Percentiles rank a stretch among this genome's conserved stretches.
Evolutionary conservation across 352 stramenopile genomes (phyloP).

Genomic region (Phytophthora tubulina): DNA sequence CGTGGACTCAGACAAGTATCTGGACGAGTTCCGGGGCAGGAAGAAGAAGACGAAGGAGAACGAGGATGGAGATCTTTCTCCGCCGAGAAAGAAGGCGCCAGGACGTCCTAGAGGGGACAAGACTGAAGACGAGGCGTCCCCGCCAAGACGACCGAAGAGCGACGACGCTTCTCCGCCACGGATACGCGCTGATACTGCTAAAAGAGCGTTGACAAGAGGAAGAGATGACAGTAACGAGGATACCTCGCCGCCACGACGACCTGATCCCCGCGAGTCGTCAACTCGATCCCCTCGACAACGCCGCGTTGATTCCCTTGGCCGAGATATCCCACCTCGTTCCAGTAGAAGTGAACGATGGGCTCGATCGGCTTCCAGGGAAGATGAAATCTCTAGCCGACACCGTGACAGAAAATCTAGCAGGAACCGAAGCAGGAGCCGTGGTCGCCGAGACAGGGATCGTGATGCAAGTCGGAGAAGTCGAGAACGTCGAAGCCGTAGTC

Average conservation of each 20-base stretch:
- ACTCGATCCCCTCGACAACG: slow-evolving; percentile 27
- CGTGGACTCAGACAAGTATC: slow-evolving; percentile 74
- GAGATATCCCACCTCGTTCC: slow-evolving; percentile 32
- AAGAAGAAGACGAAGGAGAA: slow-evolving; percentile 29
- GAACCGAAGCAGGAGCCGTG: slow-evolving; percentile 21
- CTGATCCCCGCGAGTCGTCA: slow-evolving; percentile 10
- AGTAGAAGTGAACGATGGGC: slow-evolving; percentile 18
- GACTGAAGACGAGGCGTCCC: slow-evolving; percentile 42
- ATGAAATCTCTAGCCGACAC: slow-evolving; percentile 7
- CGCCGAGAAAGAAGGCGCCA: slow-evolving; percentile 49
- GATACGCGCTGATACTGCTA: slow-evolving; percentile 19
- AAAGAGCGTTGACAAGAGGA: slow-evolving; percentile 9
- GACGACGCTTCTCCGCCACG: slow-evolving; percentile 45
- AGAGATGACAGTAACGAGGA: slow-evolving; percentile 6
- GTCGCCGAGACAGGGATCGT: slow-evolving; percentile 6
- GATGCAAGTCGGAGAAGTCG: slow-evolving; percentile 17
- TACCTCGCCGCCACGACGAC: neutral
- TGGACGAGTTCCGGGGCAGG: slow-evolving; percentile 56
- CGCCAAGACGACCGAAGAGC: slow-evolving; percentile 34
- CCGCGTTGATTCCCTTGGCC: slow-evolving; percentile 44
- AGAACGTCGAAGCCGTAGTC: slow-evolving; percentile 28
- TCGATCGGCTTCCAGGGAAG: slow-evolving; percentile 9
- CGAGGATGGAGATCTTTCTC: slow-evolving; percentile 55
- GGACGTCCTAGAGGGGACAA: slow-evolving; percentile 30
- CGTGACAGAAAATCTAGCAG: slow-evolving; percentile 16